These are phyloP conservation scores for Peniophora sp. DNA, from an alignment of 1,284 basidiomycete species.

Conservation along the genomic window DNA sequence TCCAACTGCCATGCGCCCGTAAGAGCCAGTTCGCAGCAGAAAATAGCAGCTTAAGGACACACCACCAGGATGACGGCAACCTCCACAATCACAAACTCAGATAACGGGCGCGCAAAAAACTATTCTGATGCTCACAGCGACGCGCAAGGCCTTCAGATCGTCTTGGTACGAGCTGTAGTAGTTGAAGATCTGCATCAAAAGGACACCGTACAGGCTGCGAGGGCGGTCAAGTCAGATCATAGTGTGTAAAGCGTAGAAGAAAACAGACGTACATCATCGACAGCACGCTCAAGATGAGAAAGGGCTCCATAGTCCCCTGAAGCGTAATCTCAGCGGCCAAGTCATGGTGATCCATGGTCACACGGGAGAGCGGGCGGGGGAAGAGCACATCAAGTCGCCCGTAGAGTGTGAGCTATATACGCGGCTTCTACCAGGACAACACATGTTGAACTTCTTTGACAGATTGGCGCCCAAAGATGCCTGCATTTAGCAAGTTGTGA, in stretches of 20 bases:
- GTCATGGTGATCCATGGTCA: too few species aligned
- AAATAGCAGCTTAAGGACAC: not conserved
- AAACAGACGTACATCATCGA: not conserved
- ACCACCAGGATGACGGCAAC: not conserved
- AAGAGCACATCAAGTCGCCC: too few species aligned
- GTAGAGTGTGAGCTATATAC: too few species aligned
- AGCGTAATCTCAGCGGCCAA: too few species aligned
- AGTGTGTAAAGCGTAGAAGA: not conserved
- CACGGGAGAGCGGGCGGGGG: too few species aligned
- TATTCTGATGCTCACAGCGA: not conserved
- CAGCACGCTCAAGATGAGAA: not conserved
- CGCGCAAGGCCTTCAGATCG: not conserved
- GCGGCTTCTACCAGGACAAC: too few species aligned
- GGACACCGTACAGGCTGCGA: not conserved
- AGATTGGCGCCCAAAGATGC: too few species aligned
- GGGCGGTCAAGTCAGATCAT: not conserved
- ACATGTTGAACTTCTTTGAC: too few species aligned
- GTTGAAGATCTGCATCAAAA: not conserved
- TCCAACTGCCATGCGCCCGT: not conserved
- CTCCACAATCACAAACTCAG: not conserved
- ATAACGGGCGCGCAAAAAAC: not conserved
- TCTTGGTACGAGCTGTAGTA: not conserved
- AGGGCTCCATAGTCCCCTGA: not conserved
- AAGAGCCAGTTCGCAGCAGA: not conserved
- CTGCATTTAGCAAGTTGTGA: too few species aligned